Evolutionary conservation across 2,329 filamentous ascomycete genomes (phyloP).

Genomic region (Xylariaceae sp.): DNA sequence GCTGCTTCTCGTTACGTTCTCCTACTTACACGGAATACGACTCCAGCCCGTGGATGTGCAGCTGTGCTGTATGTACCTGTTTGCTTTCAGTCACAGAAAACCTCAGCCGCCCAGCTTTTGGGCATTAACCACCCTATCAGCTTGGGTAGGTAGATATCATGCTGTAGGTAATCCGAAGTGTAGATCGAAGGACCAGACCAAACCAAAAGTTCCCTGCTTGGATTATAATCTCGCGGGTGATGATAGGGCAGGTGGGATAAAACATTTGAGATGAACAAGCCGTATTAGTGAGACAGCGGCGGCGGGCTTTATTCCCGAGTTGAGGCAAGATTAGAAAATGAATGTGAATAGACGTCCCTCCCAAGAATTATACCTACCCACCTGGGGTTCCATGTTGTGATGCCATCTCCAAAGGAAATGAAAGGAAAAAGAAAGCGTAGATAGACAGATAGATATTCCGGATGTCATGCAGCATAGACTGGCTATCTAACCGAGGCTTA

Average conservation of each 20-base stretch:
- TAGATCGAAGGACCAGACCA: background rate
- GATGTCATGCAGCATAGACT: background rate
- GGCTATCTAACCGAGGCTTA: no score
- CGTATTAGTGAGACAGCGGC: slow-evolving; percentile 1
- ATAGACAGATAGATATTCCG: background rate
- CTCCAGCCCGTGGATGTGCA: background rate
- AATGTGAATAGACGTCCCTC: background rate
- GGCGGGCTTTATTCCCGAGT: background rate
- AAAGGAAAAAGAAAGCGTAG: background rate
- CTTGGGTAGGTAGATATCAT: no score
- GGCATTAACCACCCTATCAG: background rate
- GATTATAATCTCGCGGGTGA: background rate
- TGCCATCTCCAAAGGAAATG: background rate
- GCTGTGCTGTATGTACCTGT: background rate
- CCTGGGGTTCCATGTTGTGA: background rate
- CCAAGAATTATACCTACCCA: background rate
- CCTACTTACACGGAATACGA: background rate
- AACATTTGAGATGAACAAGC: background rate
- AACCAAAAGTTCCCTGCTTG: background rate
- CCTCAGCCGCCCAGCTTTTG: background rate
- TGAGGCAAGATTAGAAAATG: background rate
- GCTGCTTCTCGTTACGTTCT: background rate
- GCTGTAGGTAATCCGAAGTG: no score
- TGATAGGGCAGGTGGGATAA: background rate
- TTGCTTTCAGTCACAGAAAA: background rate